Conservation (phyloP, 2,329 filamentous ascomycete genomes). For the Colletotrichum tropicicola region DNA sequence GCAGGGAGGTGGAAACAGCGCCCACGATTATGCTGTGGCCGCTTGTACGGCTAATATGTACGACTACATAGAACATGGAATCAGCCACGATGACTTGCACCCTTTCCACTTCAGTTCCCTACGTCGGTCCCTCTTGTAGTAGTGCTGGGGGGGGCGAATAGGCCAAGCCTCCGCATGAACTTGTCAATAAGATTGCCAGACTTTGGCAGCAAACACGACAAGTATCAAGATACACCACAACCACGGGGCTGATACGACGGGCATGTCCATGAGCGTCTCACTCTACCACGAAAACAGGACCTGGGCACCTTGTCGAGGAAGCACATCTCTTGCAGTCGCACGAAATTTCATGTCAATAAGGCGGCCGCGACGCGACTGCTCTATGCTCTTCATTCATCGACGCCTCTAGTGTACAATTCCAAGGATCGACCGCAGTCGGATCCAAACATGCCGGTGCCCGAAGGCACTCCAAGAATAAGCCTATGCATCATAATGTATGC, state of each 20-base stretch:
- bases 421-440: not conserved
- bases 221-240: no score
- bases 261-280: no score
- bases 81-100: constrained; percentile 25
- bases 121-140: no score
- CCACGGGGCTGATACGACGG: no score
- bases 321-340: no score
- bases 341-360: not conserved
- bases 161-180: no score
- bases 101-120: not conserved
- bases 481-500: constrained; percentile 18
- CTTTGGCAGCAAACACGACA: no score
- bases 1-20: constrained; percentile 17
- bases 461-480: not conserved
- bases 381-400: not conserved
- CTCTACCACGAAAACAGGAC: no score
- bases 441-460: constrained; percentile 4
- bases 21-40: constrained; percentile 12
- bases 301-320: no score
- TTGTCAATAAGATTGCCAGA: no score
- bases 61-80: constrained; percentile 31
- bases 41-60: constrained; percentile 31
- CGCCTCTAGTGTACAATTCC: constrained; percentile 17
- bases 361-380: not conserved
- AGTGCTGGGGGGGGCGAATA: no score